Percentiles rank a stretch among this genome's conserved stretches.
Evolutionary conservation across 2,329 filamentous ascomycete genomes (phyloP).

Genomic region (Neoascochyta sp.): DNA sequence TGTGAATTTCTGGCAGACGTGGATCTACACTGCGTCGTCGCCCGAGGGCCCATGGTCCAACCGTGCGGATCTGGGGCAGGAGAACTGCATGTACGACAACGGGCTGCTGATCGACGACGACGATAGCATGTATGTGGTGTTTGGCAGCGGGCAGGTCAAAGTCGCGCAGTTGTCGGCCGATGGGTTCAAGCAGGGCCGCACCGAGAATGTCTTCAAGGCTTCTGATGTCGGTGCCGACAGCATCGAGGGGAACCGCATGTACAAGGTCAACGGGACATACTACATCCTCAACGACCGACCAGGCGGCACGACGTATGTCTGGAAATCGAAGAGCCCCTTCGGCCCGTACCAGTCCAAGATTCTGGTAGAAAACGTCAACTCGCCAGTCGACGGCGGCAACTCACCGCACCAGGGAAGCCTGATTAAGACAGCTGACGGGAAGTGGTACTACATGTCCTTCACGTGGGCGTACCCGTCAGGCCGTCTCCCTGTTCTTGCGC

Average conservation of each 20-base stretch:
- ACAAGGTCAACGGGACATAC: constrained; percentile 52
- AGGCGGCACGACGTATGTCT: constrained; percentile 43
- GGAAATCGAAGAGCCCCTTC: constrained; percentile 46
- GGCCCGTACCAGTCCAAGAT: constrained; percentile 50
- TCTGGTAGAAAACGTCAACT: constrained; percentile 38
- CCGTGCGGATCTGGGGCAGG: constrained; percentile 17
- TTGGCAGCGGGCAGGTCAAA: constrained; percentile 45
- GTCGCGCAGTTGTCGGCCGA: constrained; percentile 50
- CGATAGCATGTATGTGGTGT: constrained; percentile 54
- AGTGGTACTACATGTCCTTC: constrained; percentile 59
- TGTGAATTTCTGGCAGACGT: constrained; percentile 51
- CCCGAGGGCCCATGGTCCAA: constrained; percentile 36
- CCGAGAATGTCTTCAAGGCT: constrained; percentile 40
- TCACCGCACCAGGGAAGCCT: constrained; percentile 53
- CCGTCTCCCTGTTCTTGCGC: constrained; percentile 53
- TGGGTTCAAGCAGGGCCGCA: constrained; percentile 43
- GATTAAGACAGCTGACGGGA: constrained; percentile 46
- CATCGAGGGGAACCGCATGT: constrained; percentile 52
- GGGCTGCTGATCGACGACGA: constrained; percentile 55
- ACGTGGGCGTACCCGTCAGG: constrained; percentile 52
- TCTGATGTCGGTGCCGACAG: constrained; percentile 27
- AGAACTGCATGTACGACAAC: constrained; percentile 52
- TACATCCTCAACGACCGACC: constrained; percentile 50
- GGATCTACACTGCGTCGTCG: constrained; percentile 49
- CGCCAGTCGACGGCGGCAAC: constrained; percentile 43